Conservation (phyloP, 345 rosid genomes). For the Populus tremula region DNA sequence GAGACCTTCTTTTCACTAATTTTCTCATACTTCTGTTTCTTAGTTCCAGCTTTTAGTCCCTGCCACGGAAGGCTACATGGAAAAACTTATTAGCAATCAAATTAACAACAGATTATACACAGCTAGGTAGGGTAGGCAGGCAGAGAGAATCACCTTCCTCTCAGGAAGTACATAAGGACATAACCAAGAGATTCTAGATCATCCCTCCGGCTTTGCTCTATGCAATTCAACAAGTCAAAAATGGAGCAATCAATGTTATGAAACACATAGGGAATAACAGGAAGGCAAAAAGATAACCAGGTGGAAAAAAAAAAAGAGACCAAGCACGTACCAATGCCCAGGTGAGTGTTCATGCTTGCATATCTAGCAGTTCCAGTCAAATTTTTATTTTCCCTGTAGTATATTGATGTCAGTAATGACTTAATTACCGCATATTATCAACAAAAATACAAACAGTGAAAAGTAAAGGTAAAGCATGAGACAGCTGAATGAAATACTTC, state of each 20-base stretch:
- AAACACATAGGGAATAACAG: neutral
- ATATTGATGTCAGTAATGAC: neutral
- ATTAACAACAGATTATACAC: neutral
- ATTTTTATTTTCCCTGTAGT: constrained; percentile 82
- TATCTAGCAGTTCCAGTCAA: constrained; percentile 94
- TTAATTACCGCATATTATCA: neutral
- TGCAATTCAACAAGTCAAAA: neutral
- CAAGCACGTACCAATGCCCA: constrained; percentile 66
- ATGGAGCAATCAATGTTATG: neutral
- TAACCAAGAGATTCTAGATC: constrained; percentile 95
- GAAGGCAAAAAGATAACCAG: neutral
- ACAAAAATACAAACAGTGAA: neutral
- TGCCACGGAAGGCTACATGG: constrained; percentile 90
- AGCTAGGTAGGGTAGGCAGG: constrained; percentile 6
- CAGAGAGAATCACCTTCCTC: constrained; percentile 65
- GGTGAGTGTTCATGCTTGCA: constrained; percentile 96
- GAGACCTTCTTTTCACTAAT: constrained; percentile 91
- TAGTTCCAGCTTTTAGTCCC: constrained; percentile 87
- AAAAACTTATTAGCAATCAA: constrained; percentile 13
- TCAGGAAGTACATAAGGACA: constrained; percentile 85
- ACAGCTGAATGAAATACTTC: neutral
- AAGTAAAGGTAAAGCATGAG: neutral
- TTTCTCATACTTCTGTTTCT: constrained; percentile 89
- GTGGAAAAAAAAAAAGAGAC: neutral
- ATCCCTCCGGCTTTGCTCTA: constrained; percentile 98